A percentile compares a stretch with the other conserved stretches of the same genome.
phyloP scores from a whole-genome alignment of 2,329 filamentous ascomycete genomes.

The Cadophora malorum region DNA sequence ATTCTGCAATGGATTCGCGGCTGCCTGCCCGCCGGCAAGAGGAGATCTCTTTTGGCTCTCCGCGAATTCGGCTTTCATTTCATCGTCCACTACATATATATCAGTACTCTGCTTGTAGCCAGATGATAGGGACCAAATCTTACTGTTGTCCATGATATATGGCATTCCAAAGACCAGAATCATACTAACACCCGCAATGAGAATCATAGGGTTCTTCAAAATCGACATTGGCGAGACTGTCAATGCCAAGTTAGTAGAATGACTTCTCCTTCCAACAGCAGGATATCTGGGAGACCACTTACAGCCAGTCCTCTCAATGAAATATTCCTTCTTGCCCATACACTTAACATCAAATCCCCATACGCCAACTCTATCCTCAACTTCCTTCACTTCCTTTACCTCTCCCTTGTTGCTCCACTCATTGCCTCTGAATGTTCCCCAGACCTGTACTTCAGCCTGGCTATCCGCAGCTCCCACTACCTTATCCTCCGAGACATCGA shows the following conservation, averaged over 20 bases:
- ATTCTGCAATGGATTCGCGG: conserved; percentile 58
- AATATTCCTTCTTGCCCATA: conserved; percentile 74
- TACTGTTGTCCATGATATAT: conserved; percentile 94
- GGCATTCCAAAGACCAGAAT: conserved; percentile 90
- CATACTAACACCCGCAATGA: conserved; percentile 85
- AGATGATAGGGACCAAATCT: conserved; percentile 49
- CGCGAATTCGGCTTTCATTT: conserved; percentile 91
- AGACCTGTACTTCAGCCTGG: conserved; percentile 63
- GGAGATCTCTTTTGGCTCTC: conserved; percentile 82
- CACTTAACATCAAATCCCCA: conserved; percentile 50
- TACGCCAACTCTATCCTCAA: conserved; percentile 44
- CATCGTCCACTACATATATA: conserved; percentile 81
- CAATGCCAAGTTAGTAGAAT: background rate
- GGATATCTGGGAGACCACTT: conserved; percentile 49
- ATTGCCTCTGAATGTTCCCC: conserved; percentile 88
- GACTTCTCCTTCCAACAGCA: background rate
- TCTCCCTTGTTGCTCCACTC: conserved; percentile 89
- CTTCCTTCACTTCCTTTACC: conserved; percentile 31
- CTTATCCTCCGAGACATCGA: conserved; percentile 66
- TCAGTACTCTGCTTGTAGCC: background rate
- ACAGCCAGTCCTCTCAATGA: conserved; percentile 78
- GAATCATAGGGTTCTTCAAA: conserved; percentile 95
- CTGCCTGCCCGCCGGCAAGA: conserved; percentile 60
- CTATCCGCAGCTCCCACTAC: conserved; percentile 47
- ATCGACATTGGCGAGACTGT: conserved; percentile 80